Evolutionary conservation across 2,329 filamentous ascomycete genomes (phyloP).

Genomic region (Gnomoniopsis sp.): DNA sequence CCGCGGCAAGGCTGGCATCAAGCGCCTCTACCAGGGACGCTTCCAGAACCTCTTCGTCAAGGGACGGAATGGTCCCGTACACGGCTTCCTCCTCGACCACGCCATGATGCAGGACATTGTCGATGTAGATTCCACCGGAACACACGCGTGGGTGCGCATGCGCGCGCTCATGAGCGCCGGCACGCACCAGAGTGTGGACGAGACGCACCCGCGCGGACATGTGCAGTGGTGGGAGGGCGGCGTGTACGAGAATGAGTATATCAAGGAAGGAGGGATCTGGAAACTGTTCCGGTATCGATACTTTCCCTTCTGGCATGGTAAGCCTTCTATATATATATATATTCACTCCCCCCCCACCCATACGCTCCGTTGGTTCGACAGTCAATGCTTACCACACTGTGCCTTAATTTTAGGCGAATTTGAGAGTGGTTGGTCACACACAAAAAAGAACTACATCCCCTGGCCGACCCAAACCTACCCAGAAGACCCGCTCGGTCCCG

Average conservation of each 20-base stretch:
- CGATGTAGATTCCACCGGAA: conserved; percentile 44
- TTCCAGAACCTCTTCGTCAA: conserved; percentile 49
- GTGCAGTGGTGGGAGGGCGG: conserved; percentile 58
- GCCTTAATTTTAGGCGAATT: conserved; percentile 33
- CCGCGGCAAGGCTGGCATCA: conserved; percentile 46
- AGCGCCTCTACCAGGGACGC: conserved; percentile 48
- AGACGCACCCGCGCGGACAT: conserved; percentile 47
- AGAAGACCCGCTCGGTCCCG: conserved; percentile 47
- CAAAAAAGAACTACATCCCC: conserved; percentile 50
- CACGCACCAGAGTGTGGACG: conserved; percentile 48
- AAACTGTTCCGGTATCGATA: conserved; percentile 52
- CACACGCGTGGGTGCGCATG: conserved; percentile 48
- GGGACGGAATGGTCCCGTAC: conserved; percentile 52
- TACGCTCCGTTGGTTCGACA: background rate
- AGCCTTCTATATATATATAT: background rate
- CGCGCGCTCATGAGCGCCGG: conserved; percentile 53
- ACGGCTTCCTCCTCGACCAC: conserved; percentile 55
- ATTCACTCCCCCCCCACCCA: background rate
- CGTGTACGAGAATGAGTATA: conserved; percentile 57
- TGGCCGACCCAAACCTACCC: conserved; percentile 46
- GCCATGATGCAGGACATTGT: conserved; percentile 56
- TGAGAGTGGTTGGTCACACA: conserved; percentile 51
- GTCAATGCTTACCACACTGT: too few species aligned
- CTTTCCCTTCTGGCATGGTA: conserved; percentile 53
- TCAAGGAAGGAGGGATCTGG: conserved; percentile 53